A percentile compares a stretch with the other conserved stretches of the same genome.
Conservation (phyloP, 2,329 filamentous ascomycete genomes). For the Raffaelea albimanens region DNA sequence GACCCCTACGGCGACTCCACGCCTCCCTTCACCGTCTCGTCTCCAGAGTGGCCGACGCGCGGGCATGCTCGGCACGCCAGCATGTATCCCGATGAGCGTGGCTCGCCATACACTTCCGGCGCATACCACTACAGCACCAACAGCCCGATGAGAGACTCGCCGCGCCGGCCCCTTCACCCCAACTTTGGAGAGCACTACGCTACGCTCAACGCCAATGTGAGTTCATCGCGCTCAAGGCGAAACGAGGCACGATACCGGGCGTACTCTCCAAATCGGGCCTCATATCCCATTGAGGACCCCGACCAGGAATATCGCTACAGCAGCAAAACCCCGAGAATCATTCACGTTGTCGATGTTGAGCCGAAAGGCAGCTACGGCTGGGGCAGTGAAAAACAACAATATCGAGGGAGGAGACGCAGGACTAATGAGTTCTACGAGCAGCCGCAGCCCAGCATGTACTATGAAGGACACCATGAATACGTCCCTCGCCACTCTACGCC, state of each 20-base stretch:
- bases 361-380: too few relatives aligned
- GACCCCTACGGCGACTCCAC: slow-evolving; percentile 19
- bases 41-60: slow-evolving; percentile 35
- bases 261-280: slow-evolving; percentile 35
- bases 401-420: slow-evolving; percentile 18
- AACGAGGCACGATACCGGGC: background rate
- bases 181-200: slow-evolving; percentile 54
- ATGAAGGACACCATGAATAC: slow-evolving; percentile 24
- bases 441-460: slow-evolving; percentile 26
- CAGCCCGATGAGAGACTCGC: slow-evolving; percentile 30
- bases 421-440: slow-evolving; percentile 51
- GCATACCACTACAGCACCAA: slow-evolving; percentile 27
- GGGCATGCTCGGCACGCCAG: slow-evolving; percentile 28
- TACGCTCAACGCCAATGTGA: slow-evolving; percentile 60
- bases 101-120: background rate
- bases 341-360: too few relatives aligned
- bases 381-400: background rate
- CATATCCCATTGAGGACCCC: slow-evolving; percentile 51
- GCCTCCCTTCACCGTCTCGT: slow-evolving; percentile 39
- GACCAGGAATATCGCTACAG: slow-evolving; percentile 45
- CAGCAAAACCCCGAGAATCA: background rate
- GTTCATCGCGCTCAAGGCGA: slow-evolving; percentile 34
- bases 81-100: background rate
- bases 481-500: slow-evolving; percentile 24
- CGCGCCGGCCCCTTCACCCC: slow-evolving; percentile 46